A percentile compares a stretch with the other conserved stretches of the same genome.
phyloP scores from a whole-genome alignment of 768 basidiomycete species.

The Neoboletus subvelutipes region DNA sequence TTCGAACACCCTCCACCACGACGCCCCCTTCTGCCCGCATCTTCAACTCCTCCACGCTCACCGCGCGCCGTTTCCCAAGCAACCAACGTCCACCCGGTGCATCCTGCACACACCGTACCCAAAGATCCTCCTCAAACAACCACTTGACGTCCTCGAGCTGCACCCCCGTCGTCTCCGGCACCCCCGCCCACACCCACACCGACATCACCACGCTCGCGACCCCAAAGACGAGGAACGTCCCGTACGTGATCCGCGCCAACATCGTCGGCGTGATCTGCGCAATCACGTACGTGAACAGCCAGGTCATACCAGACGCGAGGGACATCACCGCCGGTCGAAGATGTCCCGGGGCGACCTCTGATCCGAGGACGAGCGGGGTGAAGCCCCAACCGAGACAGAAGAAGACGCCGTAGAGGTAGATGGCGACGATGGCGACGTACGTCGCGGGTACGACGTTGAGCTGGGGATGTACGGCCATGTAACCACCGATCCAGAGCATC shows the following conservation, averaged over 20 bases:
- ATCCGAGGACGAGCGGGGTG: constrained; percentile 34
- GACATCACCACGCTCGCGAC: constrained; percentile 30
- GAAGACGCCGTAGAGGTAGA: constrained; percentile 38
- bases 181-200: constrained; percentile 35
- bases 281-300: constrained; percentile 40
- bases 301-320: constrained; percentile 32
- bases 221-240: constrained; percentile 37
- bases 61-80: constrained; percentile 23
- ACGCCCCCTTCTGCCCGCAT: background rate
- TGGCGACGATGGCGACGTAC: constrained; percentile 36
- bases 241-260: constrained; percentile 28
- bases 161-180: constrained; percentile 42
- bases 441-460: constrained; percentile 27
- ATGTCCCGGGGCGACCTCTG: constrained; percentile 39
- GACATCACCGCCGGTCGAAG: constrained; percentile 34
- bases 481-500: constrained; percentile 40
- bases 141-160: constrained; percentile 39
- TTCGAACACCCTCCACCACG: background rate
- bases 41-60: constrained; percentile 29
- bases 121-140: constrained; percentile 33
- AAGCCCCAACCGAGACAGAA: constrained; percentile 38
- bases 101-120: constrained; percentile 31
- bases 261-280: constrained; percentile 40
- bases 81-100: constrained; percentile 34
- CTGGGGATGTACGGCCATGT: constrained; percentile 30